Evolutionary conservation across 306 rosid genomes (phyloP).

Genomic region (Malus fusca): DNA sequence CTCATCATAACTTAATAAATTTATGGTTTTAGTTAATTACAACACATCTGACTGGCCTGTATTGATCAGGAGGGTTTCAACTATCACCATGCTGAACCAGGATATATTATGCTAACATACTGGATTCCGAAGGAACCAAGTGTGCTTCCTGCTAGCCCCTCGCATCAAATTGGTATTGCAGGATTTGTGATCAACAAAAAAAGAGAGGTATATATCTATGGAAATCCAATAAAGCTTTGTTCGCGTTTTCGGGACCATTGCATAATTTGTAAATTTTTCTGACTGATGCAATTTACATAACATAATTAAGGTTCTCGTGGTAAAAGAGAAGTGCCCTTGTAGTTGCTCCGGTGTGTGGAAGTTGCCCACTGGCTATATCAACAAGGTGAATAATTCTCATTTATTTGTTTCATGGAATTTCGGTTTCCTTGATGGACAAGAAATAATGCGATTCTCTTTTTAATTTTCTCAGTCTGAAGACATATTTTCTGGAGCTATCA

Average conservation of each 20-base stretch:
- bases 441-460: background rate
- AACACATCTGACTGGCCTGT: background rate
- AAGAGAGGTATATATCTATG: constrained; percentile 20
- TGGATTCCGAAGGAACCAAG: constrained; percentile 36
- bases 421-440: background rate
- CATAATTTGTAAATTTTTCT: background rate
- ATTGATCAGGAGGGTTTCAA: constrained; percentile 39
- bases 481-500: constrained; percentile 25
- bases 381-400: constrained; percentile 22
- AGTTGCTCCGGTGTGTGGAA: constrained; percentile 32
- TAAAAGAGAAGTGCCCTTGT: constrained; percentile 38
- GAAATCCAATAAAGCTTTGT: background rate
- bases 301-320: constrained; percentile 29
- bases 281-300: background rate
- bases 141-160: constrained; percentile 41
- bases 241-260: background rate
- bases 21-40: background rate
- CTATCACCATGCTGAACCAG: constrained; percentile 43
- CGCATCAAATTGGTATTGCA: constrained; percentile 38
- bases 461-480: constrained; percentile 29
- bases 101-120: constrained; percentile 35
- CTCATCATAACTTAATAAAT: no score
- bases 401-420: background rate
- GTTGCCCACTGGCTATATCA: constrained; percentile 35
- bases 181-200: constrained; percentile 39